Percentiles rank a stretch among this genome's conserved stretches.
These are phyloP conservation scores for Actinomortierella ambigua DNA, from an alignment of 371 early-diverging fungal species.

Conservation along the genomic window DNA sequence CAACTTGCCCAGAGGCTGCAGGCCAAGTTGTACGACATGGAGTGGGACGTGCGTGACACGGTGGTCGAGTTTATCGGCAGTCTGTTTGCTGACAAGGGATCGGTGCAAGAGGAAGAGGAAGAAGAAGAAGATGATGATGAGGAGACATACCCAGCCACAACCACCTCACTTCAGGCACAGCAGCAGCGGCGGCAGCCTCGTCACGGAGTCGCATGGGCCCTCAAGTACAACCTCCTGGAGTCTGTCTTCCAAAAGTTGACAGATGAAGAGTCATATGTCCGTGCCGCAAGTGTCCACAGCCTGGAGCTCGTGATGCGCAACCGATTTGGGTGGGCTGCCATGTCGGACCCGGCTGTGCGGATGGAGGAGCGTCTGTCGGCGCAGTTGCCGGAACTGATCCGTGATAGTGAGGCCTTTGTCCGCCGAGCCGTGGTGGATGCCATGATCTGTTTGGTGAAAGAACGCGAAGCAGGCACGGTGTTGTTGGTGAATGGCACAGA, in stretches of 20 bases:
- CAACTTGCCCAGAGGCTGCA: conserved; percentile 48
- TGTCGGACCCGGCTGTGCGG: conserved; percentile 14
- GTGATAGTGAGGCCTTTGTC: conserved; percentile 66
- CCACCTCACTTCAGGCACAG: background rate
- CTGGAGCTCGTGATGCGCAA: conserved; percentile 49
- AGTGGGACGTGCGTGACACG: conserved; percentile 67
- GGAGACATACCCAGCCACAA: background rate
- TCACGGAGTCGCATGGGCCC: conserved; percentile 52
- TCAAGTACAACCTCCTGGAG: conserved; percentile 52
- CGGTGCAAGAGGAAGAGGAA: background rate
- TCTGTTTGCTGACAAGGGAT: conserved; percentile 42
- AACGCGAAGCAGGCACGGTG: conserved; percentile 49
- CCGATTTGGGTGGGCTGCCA: conserved; percentile 44
- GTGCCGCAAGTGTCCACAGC: conserved; percentile 56
- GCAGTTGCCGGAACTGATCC: conserved; percentile 54
- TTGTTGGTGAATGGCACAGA: conserved; percentile 45
- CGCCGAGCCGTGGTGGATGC: conserved; percentile 62
- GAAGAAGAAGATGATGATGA: background rate
- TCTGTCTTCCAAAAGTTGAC: conserved; percentile 51
- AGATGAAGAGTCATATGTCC: conserved; percentile 61
- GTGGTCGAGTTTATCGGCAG: conserved; percentile 58
- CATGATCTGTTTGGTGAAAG: conserved; percentile 54
- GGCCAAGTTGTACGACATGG: conserved; percentile 53
- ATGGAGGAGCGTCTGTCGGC: conserved; percentile 34
- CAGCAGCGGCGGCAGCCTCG: too few species aligned